Base-by-base conservation (phyloP, 768 basidiomycete species). In the Panaeolus papilionaceus region DNA sequence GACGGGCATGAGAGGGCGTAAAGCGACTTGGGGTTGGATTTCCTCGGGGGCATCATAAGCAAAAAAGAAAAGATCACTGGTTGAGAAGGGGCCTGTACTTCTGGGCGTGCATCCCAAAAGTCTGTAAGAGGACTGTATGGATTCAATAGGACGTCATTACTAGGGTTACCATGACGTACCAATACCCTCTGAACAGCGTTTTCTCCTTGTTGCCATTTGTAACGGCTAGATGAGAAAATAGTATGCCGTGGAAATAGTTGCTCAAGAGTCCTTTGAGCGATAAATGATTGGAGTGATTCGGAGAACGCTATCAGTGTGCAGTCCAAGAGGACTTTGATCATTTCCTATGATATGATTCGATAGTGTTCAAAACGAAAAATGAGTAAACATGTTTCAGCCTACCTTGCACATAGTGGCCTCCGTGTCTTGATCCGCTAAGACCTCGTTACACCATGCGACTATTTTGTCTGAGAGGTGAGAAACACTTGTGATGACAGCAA, bases 211-310 rank as follows among this genome's bases (percentile, higher is more conserved):
- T 84, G 73, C 82, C 83, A 86, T 0, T 72, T 78, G 12, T 75
- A 64, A 49, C 71, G 65, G 14, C 76, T 66, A 16, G 75, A 69
- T 3, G 82, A 79, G 49, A 75, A 73, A 26, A 81, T 65, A 0
- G 81, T 80, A 37, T 85, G 76, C 16, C 84, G 80, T 8, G 89
- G 85, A 69, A 83, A 87, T 62, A 77, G 73, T 9, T 64, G 38
- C 70, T 83, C 80, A 51, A 88, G 84, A 7, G 80, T 79, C 63
- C 85, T 77, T 66, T 84, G 80, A 1, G 88, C 84, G 3, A 88
- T 74, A 10, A 74, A 80, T 2, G 81, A 78, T 38, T 82, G 78
- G 20, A 88, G 79, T 44, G 74, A 82, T 49, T 74, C 71, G 16
- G 80, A 63, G 61, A 65, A 61, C 6, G 67, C 44, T 26, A 65